Conservation (phyloP, 768 basidiomycete species). For the Boletus subparvulus region DNA sequence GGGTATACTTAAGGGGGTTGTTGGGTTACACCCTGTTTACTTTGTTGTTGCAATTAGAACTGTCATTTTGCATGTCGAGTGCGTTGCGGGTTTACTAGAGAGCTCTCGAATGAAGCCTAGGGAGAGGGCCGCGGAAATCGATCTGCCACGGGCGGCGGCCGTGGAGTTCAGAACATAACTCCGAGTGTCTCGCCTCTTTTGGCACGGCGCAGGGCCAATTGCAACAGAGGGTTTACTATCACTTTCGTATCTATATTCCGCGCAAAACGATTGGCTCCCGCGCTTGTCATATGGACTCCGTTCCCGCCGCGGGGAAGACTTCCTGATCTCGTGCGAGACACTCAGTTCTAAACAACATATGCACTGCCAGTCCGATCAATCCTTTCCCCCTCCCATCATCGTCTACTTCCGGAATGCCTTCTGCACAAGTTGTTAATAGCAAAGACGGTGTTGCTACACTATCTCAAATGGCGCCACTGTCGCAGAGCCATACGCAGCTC, state of each 20-base stretch:
- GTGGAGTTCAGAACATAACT: constrained; percentile 26
- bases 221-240: no score
- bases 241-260: constrained; percentile 2
- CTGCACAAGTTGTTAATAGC: constrained; percentile 52
- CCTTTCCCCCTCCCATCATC: constrained; percentile 4
- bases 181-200: not conserved
- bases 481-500: constrained; percentile 71
- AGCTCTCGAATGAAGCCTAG: not conserved
- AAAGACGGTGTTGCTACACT: constrained; percentile 73
- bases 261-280: not conserved
- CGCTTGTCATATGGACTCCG: no score
- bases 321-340: no score
- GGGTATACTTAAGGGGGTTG: not conserved
- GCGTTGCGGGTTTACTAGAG: constrained; percentile 6
- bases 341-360: no score
- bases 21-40: not conserved
- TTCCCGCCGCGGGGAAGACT: not conserved
- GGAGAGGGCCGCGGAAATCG: constrained; percentile 16
- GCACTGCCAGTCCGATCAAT: no score
- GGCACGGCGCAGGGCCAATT: no score
- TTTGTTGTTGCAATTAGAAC: constrained; percentile 6
- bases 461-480: constrained; percentile 83
- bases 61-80: not conserved
- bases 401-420: constrained; percentile 52
- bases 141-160: constrained; percentile 18